Evolutionary conservation across 176 grass and related monocot species (phyloP).

Genomic region (Zea mays): DNA sequence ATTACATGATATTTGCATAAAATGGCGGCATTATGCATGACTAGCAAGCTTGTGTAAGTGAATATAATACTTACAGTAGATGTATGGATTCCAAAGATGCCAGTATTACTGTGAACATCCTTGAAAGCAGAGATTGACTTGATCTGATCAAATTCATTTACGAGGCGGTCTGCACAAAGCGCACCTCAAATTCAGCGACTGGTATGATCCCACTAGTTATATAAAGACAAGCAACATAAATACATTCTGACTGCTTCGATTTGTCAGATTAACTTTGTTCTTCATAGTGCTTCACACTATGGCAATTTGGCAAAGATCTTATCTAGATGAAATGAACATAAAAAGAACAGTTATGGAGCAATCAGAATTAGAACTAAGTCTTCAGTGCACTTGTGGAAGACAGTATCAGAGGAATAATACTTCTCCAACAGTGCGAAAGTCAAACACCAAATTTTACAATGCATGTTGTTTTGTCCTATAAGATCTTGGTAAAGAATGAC

Average conservation of each 20-base stretch:
- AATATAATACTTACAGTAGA: constrained; percentile 66
- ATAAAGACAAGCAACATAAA: constrained; percentile 26
- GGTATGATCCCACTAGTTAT: constrained; percentile 19
- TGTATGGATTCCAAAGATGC: constrained; percentile 95
- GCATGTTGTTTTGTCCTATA: constrained; percentile 4
- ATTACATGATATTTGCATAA: neutral
- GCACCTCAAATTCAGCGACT: constrained; percentile 36
- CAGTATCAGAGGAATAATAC: neutral
- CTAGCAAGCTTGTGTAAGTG: neutral
- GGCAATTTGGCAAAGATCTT: constrained; percentile 1
- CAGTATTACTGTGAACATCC: constrained; percentile 77
- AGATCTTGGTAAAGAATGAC: constrained; percentile 24
- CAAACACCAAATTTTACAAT: neutral
- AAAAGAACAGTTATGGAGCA: constrained; percentile 4
- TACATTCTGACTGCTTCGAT: neutral
- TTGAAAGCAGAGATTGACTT: constrained; percentile 84
- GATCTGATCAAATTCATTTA: constrained; percentile 85
- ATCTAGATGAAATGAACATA: constrained; percentile 15
- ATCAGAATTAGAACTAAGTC: constrained; percentile 18
- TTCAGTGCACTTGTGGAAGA: neutral
- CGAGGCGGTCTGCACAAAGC: constrained; percentile 59
- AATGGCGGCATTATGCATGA: constrained; percentile 6
- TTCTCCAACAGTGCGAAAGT: constrained; percentile 15
- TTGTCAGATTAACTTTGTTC: neutral
- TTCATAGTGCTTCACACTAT: constrained; percentile 7